Evolutionary conservation across 805 yeast species (phyloP).

Genomic region (Candida sphagnicola): DNA sequence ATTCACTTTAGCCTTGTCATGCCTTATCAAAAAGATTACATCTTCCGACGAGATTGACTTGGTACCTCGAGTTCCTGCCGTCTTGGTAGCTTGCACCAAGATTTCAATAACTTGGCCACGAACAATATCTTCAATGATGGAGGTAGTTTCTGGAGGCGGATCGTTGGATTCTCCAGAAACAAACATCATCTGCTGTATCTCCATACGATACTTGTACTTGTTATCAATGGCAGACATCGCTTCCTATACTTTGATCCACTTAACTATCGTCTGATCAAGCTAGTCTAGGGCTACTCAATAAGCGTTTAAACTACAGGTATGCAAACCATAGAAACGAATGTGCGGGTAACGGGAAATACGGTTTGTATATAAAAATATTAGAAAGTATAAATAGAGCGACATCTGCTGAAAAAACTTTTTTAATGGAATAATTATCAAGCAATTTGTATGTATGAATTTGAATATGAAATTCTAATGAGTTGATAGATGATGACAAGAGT

Average conservation of each 20-base stretch:
- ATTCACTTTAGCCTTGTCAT: constrained; percentile 91
- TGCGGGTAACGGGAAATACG: background rate
- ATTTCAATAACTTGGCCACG: constrained; percentile 92
- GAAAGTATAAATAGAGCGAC: background rate
- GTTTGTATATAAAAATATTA: too few species aligned
- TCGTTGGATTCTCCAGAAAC: constrained; percentile 94
- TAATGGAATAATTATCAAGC: background rate
- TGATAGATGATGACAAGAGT: constrained; percentile 81
- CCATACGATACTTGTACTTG: constrained; percentile 77
- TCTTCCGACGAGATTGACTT: constrained; percentile 88
- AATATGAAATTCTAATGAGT: background rate
- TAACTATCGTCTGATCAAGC: too few species aligned
- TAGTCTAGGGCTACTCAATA: background rate
- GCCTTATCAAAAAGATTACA: constrained; percentile 85
- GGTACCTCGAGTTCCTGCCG: constrained; percentile 77
- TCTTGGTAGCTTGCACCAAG: constrained; percentile 66
- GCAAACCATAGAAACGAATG: background rate
- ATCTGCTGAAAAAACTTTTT: background rate
- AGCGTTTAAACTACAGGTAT: too few species aligned
- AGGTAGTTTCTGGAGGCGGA: constrained; percentile 87
- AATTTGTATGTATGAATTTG: constrained; percentile 9
- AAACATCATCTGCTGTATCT: constrained; percentile 98
- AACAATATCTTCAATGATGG: constrained; percentile 93
- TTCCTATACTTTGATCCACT: background rate
- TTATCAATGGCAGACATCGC: constrained; percentile 13